A percentile compares a stretch with the other conserved stretches of the same genome.
phyloP scores from a whole-genome alignment of 768 basidiomycete species.

The Cystofilobasidium ferigula region DNA sequence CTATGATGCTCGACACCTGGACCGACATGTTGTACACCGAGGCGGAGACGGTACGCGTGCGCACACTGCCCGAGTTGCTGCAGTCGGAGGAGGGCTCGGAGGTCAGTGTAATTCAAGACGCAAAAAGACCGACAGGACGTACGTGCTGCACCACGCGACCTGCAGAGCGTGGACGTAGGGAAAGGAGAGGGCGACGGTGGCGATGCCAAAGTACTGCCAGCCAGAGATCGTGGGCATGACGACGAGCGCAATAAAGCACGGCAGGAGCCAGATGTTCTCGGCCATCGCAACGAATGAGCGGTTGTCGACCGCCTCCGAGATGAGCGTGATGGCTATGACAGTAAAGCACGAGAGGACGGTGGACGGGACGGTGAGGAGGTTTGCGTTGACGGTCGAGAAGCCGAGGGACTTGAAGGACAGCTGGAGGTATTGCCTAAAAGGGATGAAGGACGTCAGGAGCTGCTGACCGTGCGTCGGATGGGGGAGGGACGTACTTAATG shows the following conservation, averaged over 20 bases:
- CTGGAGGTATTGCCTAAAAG: slow-evolving; percentile 54
- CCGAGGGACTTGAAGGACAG: slow-evolving; percentile 51
- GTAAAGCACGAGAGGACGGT: slow-evolving; percentile 44
- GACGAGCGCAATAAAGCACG: slow-evolving; percentile 33
- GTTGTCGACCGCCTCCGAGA: slow-evolving; percentile 18
- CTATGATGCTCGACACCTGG: slow-evolving; percentile 40
- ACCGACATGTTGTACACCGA: slow-evolving; percentile 26
- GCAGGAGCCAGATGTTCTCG: slow-evolving; percentile 37
- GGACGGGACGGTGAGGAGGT: slow-evolving; percentile 54
- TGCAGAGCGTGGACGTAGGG: slow-evolving; percentile 38
- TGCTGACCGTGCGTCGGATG: slow-evolving; percentile 25
- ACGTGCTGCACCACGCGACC: slow-evolving; percentile 34
- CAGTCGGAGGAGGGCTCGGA: neutral
- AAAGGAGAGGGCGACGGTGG: slow-evolving; percentile 34
- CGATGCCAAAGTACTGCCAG: slow-evolving; percentile 36
- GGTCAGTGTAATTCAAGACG: neutral
- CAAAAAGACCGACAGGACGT: neutral
- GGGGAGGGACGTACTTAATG: slow-evolving; percentile 32
- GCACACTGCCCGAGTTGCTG: slow-evolving; percentile 51
- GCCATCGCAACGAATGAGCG: slow-evolving; percentile 29
- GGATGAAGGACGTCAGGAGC: slow-evolving; percentile 38
- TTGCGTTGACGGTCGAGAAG: slow-evolving; percentile 53
- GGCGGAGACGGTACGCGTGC: slow-evolving; percentile 45
- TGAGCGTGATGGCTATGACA: neutral
- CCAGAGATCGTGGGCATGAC: slow-evolving; percentile 27